Evolutionary conservation across 768 basidiomycete genomes (phyloP).

Genomic region (Suillus variegatus): DNA sequence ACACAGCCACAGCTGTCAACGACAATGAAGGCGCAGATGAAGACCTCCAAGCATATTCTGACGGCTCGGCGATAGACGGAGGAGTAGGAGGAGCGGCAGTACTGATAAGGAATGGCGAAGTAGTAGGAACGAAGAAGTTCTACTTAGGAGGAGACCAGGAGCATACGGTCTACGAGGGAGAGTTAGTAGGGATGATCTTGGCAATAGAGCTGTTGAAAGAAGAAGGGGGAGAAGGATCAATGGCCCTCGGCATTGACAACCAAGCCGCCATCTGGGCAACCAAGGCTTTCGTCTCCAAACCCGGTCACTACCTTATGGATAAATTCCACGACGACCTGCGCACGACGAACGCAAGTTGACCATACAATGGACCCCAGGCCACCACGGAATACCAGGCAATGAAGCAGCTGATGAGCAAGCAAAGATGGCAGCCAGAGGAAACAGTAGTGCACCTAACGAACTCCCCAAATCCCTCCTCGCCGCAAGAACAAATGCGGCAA

Average conservation of each 20-base stretch:
- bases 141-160: conserved; percentile 21
- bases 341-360: too few species aligned
- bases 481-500: too few species aligned
- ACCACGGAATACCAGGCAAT: too few species aligned
- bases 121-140: conserved; percentile 8
- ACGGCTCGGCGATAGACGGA: too few species aligned
- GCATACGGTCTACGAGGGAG: conserved; percentile 34
- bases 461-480: too few species aligned
- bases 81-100: too few species aligned
- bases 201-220: conserved; percentile 25
- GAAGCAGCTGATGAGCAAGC: too few species aligned
- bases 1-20: conserved; percentile 11
- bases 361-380: too few species aligned
- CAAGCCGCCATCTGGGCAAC: conserved; percentile 16
- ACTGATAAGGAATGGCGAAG: too few species aligned
- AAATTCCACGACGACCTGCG: background rate
- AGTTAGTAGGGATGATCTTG: conserved; percentile 30
- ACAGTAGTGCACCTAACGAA: too few species aligned
- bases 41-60: too few species aligned
- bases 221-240: background rate
- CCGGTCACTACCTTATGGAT: conserved; percentile 12
- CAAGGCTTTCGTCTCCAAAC: background rate
- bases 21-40: background rate
- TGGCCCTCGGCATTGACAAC: conserved; percentile 4
- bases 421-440: too few species aligned